Evolutionary conservation across 306 rosid species (phyloP), one percentile per base, ranked within the genome.

Genomic region (Trifolium dubium): DNA sequence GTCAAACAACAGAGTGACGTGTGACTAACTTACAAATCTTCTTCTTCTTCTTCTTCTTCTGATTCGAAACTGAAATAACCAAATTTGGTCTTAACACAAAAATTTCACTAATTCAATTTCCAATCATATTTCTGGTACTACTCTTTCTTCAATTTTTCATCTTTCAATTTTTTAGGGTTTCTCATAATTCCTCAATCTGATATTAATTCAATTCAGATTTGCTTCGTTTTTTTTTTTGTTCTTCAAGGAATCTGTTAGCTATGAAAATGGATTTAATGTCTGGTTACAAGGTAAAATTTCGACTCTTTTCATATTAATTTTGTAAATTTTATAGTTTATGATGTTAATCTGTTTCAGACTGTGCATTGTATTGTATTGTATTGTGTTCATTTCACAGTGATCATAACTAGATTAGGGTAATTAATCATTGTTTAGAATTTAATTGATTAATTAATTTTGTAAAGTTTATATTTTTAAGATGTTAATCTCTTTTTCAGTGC

Each of bases 231-330:
- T 70, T 47, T 70, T 47, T 70, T 53, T 32, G 51, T 58, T 14
- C 28, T 74, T 71, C 51, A 58, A 67, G 87, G 76, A 80, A 64
- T 80, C 64, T 62, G 51, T 79, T 69, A 76, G 83, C 76, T 11
- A n/a, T 67, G 82, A 76, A 34, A 37, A 95, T 95, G 99, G 96
- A 95, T 92, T 90, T 95, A 88, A 86, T 88, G 73, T 92, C 97
- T 83, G 90, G 98, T 69, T 95, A 95, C 83, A 95, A 95, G 98
- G 96, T 92, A 80, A 59, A 23, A 23, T 23, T 23, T 23, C 23
- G 23, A 19, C 14, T 35, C 37, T 77, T 4, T 56, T 40, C n/a
- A 70, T 18, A 46, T 67, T 47, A 5, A 66, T 56, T 64, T 69
- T 72, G 19, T 18, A 18, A n/a, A 10, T 5, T 73, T 55, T 44